Conservation (phyloP, 2,329 filamentous ascomycete species). For the Immersiporthe knoxdaviesiana region DNA sequence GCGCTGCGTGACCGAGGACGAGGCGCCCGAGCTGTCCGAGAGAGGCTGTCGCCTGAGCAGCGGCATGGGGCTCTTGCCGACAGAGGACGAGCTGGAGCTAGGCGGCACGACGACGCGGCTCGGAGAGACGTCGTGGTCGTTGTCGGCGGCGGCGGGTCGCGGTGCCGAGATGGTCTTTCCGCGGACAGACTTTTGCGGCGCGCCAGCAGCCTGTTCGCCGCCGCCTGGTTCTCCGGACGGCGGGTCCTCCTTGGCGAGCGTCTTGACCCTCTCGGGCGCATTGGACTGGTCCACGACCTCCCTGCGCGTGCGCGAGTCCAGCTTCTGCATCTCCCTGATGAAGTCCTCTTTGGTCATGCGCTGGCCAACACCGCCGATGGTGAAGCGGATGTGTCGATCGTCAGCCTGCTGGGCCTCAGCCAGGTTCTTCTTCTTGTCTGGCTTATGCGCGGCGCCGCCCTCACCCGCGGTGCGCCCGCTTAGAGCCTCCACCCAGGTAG, state of each 20-base stretch:
- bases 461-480: conserved; percentile 36
- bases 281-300: conserved; percentile 57
- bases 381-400: conserved; percentile 75
- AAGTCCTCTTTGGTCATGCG: conserved; percentile 84
- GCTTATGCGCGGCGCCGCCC: conserved; percentile 39
- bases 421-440: conserved; percentile 47
- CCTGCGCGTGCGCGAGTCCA: conserved; percentile 67
- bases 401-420: conserved; percentile 59
- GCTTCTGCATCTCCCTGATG: conserved; percentile 70
- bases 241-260: conserved; percentile 49
- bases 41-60: conserved; percentile 10
- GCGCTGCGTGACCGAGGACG: conserved; percentile 16
- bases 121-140: background rate
- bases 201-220: background rate
- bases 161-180: conserved; percentile 25
- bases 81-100: conserved; percentile 17
- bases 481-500: conserved; percentile 21
- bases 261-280: conserved; percentile 53
- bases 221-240: background rate
- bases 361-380: conserved; percentile 70
- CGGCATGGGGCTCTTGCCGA: conserved; percentile 19
- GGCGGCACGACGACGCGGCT: conserved; percentile 3
- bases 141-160: no score
- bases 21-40: conserved; percentile 12
- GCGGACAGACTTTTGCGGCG: conserved; percentile 15